A percentile compares a stretch with the other conserved stretches of the same genome.
Evolutionary conservation across 2,329 filamentous ascomycete genomes (phyloP).

Genomic region (Ophiostoma ips): DNA sequence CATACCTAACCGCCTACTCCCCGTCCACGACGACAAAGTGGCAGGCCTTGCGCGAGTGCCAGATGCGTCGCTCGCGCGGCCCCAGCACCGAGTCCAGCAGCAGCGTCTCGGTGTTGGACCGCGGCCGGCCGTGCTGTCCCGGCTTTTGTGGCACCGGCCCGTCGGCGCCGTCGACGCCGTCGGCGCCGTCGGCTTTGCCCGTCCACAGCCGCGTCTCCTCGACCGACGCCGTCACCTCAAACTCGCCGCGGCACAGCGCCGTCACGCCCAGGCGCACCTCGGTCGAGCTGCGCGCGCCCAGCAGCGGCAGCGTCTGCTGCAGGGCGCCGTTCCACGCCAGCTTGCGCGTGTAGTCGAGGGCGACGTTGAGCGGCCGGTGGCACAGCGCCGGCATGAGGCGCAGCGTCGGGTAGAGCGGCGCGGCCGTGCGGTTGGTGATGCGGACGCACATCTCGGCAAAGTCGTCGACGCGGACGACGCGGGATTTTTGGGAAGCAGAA

Average conservation of each 20-base stretch:
- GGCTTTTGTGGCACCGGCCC: no score
- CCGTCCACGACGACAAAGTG: constrained; percentile 40
- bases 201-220: constrained; percentile 58
- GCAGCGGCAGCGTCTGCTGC: constrained; percentile 54
- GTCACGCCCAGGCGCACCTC: constrained; percentile 57
- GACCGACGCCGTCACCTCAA: constrained; percentile 66
- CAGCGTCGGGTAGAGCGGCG: constrained; percentile 56
- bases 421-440: constrained; percentile 58
- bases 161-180: constrained; percentile 6
- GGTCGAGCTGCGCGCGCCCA: constrained; percentile 44
- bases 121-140: constrained; percentile 19
- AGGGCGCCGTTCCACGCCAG: constrained; percentile 75
- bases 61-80: constrained; percentile 46
- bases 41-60: constrained; percentile 47
- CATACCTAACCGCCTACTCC: no score
- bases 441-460: constrained; percentile 59
- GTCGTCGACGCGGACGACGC: constrained; percentile 33
- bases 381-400: constrained; percentile 65
- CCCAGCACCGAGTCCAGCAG: constrained; percentile 47
- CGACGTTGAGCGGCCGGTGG: constrained; percentile 55
- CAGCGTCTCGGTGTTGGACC: constrained; percentile 42
- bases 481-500: constrained; percentile 5
- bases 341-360: constrained; percentile 69
- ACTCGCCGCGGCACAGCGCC: constrained; percentile 64
- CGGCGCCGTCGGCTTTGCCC: constrained; percentile 16